These are phyloP conservation scores for Candida boidinii DNA, from an alignment of 805 yeast species.

Conservation along the genomic window DNA sequence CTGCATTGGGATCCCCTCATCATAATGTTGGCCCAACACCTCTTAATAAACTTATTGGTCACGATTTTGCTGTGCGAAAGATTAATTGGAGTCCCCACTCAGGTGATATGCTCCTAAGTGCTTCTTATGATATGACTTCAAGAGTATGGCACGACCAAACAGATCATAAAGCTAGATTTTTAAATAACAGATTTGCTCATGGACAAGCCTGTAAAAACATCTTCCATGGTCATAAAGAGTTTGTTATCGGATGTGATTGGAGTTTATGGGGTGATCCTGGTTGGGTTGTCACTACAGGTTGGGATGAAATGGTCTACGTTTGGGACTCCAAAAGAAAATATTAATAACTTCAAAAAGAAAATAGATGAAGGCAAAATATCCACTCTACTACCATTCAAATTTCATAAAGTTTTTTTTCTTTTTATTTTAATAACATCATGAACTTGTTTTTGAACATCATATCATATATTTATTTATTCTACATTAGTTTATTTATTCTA, in stretches of 20 bases:
- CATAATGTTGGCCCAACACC: slow-evolving; percentile 56
- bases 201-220: slow-evolving; percentile 46
- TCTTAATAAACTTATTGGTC: slow-evolving; percentile 71
- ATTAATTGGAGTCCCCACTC: slow-evolving; percentile 88
- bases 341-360: not conserved
- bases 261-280: slow-evolving; percentile 95
- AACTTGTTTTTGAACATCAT: too few relatives aligned
- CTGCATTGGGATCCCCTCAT: slow-evolving; percentile 21
- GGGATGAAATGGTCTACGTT: slow-evolving; percentile 92
- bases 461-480: too few relatives aligned
- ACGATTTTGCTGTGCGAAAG: slow-evolving; percentile 79
- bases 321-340: slow-evolving; percentile 56
- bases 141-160: slow-evolving; percentile 77
- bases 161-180: slow-evolving; percentile 44
- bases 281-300: slow-evolving; percentile 89
- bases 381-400: not conserved
- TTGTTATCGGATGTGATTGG: slow-evolving; percentile 92
- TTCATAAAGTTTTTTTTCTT: too few relatives aligned
- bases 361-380: not conserved
- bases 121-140: slow-evolving; percentile 90
- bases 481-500: too few relatives aligned
- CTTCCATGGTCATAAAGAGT: slow-evolving; percentile 72
- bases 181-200: slow-evolving; percentile 38
- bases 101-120: slow-evolving; percentile 58
- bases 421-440: too few relatives aligned